These are phyloP conservation scores for Flaveria linearis DNA, from an alignment of 129 eudicot species.

Conservation along the genomic window DNA sequence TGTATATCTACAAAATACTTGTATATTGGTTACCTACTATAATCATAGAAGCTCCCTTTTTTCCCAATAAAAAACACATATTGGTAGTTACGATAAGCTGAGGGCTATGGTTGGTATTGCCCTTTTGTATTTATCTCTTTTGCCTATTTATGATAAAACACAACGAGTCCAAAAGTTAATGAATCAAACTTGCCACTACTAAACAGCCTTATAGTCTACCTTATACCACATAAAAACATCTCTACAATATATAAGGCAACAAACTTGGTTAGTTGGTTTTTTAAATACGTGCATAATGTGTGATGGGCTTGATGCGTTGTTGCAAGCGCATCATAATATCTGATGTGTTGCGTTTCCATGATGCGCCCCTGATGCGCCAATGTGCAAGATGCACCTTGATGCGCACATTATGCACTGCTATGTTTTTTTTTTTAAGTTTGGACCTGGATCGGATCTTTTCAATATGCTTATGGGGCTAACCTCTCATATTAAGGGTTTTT, in stretches of 20 bases:
- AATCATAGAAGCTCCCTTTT: neutral
- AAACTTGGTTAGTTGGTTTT: too few relatives aligned
- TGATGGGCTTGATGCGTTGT: too few relatives aligned
- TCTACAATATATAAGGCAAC: neutral
- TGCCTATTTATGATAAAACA: neutral
- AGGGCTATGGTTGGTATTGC: neutral
- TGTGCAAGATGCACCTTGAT: too few relatives aligned
- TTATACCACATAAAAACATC: neutral
- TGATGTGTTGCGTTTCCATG: too few relatives aligned
- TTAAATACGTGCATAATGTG: too few relatives aligned
- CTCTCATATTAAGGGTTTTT: too few relatives aligned
- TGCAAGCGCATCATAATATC: too few relatives aligned
- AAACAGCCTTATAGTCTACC: constrained; percentile 7
- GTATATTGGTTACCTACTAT: neutral
- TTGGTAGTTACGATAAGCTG: neutral
- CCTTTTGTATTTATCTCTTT: neutral
- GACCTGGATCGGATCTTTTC: too few relatives aligned
- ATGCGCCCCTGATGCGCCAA: too few relatives aligned
- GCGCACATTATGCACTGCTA: too few relatives aligned
- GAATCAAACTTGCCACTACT: neutral
- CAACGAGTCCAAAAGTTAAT: neutral
- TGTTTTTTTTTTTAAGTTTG: too few relatives aligned
- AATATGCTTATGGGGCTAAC: too few relatives aligned
- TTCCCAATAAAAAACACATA: neutral
- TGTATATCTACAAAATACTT: neutral